Evolutionary conservation across 2,329 filamentous ascomycete genomes (phyloP).

Genomic region (Xylariaceae sp.): DNA sequence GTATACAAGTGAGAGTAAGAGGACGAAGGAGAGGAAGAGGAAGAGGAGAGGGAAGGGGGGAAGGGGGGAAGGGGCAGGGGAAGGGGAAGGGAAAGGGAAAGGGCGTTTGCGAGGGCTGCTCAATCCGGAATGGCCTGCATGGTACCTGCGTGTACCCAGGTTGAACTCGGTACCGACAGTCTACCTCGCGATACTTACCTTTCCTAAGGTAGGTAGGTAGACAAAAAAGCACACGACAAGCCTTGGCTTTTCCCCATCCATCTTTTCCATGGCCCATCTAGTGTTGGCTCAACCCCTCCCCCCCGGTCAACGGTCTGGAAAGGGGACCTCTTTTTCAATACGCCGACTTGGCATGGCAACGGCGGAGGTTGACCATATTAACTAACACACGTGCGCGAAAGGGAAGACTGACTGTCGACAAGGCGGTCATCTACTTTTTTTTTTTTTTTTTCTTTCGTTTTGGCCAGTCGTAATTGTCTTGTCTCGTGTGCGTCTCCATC

Average conservation of each 20-base stretch:
- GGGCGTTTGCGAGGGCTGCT: neutral
- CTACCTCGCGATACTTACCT: constrained; percentile 1
- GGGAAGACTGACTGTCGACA: no score
- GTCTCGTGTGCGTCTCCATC: neutral
- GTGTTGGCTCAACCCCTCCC: neutral
- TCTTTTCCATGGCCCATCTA: neutral
- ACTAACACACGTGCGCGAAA: neutral
- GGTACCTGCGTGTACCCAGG: constrained; percentile 13
- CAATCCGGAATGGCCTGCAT: constrained; percentile 12
- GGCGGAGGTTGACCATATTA: neutral
- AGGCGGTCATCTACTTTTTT: neutral
- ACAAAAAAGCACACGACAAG: neutral
- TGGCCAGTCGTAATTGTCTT: neutral
- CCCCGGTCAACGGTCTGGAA: neutral
- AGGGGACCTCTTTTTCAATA: neutral
- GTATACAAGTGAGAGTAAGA: no score
- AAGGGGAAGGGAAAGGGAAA: neutral
- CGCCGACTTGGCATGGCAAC: neutral
- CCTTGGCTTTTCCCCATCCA: neutral
- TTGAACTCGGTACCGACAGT: constrained; percentile 1
- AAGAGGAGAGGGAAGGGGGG: no score
- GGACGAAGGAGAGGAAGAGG: no score
- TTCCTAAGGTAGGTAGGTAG: no score
- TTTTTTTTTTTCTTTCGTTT: neutral
- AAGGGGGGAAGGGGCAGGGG: neutral